These are phyloP conservation scores for Ascochyta koolunga DNA, from an alignment of 2,329 filamentous ascomycete genomes.

Conservation along the genomic window DNA sequence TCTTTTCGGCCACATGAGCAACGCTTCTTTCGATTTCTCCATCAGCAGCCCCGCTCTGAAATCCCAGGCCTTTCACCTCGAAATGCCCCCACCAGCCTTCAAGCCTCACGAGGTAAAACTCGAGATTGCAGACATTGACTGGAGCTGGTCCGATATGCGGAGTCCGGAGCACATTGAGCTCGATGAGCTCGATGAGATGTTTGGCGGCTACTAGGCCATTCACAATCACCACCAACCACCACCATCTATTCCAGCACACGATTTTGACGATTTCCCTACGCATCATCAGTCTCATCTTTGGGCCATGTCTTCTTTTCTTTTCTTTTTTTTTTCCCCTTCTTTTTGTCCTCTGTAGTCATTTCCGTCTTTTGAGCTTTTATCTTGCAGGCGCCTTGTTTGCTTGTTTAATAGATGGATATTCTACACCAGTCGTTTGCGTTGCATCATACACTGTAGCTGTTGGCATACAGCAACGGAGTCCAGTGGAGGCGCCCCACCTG, in stretches of 20 bases:
- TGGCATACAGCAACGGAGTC: constrained; percentile 16
- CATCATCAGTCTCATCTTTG: constrained; percentile 19
- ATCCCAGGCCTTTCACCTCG: constrained; percentile 41
- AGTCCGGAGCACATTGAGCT: constrained; percentile 90
- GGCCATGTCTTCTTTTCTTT: constrained; percentile 28
- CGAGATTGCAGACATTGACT: constrained; percentile 41
- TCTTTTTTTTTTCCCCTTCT: too few relatives aligned
- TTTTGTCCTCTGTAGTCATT: too few relatives aligned
- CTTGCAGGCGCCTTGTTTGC: constrained; percentile 26
- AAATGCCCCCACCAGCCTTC: constrained; percentile 40
- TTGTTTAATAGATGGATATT: constrained; percentile 38
- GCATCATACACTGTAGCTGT: constrained; percentile 34
- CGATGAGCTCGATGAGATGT: constrained; percentile 87
- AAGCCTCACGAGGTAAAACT: constrained; percentile 43
- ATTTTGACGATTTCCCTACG: constrained; percentile 41
- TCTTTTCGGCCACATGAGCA: constrained; percentile 55
- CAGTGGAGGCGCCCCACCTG: constrained; percentile 19
- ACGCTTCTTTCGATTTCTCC: constrained; percentile 45
- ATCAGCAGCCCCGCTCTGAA: constrained; percentile 56
- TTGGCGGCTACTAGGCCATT: constrained; percentile 70
- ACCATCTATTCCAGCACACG: constrained; percentile 23
- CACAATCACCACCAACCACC: constrained; percentile 5
- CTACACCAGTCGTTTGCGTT: constrained; percentile 37
- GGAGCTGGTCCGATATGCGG: constrained; percentile 56
- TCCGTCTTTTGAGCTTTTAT: constrained; percentile 22